Percentiles rank a stretch among this genome's conserved stretches.
Evolutionary conservation across 1,284 basidiomycete species (phyloP).

Genomic region (Trametes polyzona): DNA sequence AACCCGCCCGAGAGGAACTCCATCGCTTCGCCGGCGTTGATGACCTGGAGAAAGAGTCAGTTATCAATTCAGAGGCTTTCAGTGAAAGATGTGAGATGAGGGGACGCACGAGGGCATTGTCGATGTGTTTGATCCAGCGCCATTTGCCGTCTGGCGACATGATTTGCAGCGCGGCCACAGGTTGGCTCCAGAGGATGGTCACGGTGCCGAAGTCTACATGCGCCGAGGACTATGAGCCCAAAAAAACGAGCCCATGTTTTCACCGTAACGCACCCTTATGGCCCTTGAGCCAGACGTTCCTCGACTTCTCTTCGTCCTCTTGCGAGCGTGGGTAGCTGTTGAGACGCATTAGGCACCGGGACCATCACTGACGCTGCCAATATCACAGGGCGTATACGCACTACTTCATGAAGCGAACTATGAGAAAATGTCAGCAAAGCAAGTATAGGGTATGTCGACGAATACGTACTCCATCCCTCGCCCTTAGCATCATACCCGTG

Average conservation of each 20-base stretch:
- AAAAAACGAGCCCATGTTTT: background rate
- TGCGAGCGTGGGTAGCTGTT: constrained; percentile 47
- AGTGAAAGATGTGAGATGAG: background rate
- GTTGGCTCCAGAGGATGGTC: constrained; percentile 64
- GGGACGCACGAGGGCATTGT: constrained; percentile 57
- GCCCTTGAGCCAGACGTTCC: constrained; percentile 46
- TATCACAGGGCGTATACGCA: constrained; percentile 25
- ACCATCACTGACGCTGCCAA: no score
- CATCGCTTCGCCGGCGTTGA: constrained; percentile 49
- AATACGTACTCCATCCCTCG: constrained; percentile 36
- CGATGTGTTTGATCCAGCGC: constrained; percentile 63
- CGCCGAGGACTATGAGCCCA: background rate
- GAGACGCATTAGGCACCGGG: no score
- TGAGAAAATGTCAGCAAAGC: background rate
- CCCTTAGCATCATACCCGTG: constrained; percentile 35
- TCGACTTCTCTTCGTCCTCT: constrained; percentile 58
- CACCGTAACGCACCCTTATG: constrained; percentile 50
- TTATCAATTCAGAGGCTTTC: background rate
- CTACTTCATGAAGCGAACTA: constrained; percentile 65
- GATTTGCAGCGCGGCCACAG: constrained; percentile 57
- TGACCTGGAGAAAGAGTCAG: constrained; percentile 34
- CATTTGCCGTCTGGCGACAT: constrained; percentile 44
- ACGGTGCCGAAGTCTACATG: constrained; percentile 58
- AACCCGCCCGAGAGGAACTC: constrained; percentile 49
- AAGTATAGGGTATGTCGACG: background rate